Base-by-base conservation (phyloP, 2,329 filamentous ascomycete species). In the Phaeoacremonium minimum region DNA sequence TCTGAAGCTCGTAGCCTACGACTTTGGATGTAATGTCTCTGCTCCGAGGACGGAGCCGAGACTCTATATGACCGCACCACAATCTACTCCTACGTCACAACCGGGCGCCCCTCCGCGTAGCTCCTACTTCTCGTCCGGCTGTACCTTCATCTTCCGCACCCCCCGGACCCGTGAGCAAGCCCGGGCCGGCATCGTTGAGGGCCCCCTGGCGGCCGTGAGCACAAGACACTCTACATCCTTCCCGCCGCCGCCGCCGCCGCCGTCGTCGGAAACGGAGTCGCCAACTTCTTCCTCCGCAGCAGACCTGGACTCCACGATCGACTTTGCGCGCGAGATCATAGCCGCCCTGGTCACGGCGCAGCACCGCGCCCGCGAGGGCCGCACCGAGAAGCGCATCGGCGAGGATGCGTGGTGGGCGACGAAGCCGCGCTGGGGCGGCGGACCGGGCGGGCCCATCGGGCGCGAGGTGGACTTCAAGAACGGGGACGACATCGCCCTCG, bases 1-100 rank as follows among this genome's bases (percentile, higher is more conserved):
- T 38, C 55, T 83, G 38, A 83, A 83, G 53, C 67, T 83, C 5
- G 69, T 83, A 13, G 70, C 77, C 14, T 83, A 83, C 48, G 77
- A 83, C 44, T 83, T 82, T 54, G 75, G 77, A 34, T 83, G 79
- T 55, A 82, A 73, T 46, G 71, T 80, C 33, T 63, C 67, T 3
- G 64, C 71, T 17, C 63, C 78, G 13, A 70, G 77, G 28, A 62
- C 66, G 16, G 79, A 83, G 47, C 79, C 79, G 8, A 69, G 79
- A 4, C 61, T 83, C 15, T 69, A 80, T 31, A 55, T 83, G 35
- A n/a, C 53, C 58, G 3, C 46, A 51, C 38, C 43, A 32, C 42
- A 51, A 46, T 43, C 51, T 43, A 44, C 47, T 33, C 11, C 43
- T n/a, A 33, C 37, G 14, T 20, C 18, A 9, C 41, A 30, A n/a